phyloP scores from a whole-genome alignment of 1,139 yeast species.

The Meyerozyma carpophila region DNA sequence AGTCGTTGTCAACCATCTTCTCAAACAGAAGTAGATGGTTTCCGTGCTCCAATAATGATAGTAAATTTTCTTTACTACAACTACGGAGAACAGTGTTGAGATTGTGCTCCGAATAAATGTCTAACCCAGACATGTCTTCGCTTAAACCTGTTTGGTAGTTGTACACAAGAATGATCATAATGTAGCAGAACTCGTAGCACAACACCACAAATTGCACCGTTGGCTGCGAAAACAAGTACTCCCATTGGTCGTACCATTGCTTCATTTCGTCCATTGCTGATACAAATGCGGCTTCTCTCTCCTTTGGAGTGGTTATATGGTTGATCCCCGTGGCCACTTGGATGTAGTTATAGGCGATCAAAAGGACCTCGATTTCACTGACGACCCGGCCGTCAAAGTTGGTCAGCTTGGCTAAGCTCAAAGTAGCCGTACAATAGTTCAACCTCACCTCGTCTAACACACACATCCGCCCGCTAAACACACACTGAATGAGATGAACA shows the following conservation, averaged over 20 bases:
- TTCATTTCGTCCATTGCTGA: conserved; percentile 35
- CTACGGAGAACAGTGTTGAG: conserved; percentile 18
- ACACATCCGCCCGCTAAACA: conserved; percentile 70
- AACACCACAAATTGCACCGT: conserved; percentile 73
- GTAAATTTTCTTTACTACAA: conserved; percentile 17
- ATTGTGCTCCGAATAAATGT: conserved; percentile 10
- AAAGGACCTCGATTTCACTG: conserved; percentile 65
- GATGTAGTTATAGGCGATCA: conserved; percentile 57
- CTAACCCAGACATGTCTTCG: conserved; percentile 2
- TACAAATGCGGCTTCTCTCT: conserved; percentile 18
- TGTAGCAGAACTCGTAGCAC: conserved; percentile 60
- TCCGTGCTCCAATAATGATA: conserved; percentile 29
- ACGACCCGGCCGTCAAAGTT: conserved; percentile 83
- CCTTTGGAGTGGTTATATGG: conserved; percentile 15
- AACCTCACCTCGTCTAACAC: conserved; percentile 63
- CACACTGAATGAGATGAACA: conserved; percentile 64
- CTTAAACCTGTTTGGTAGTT: conserved; percentile 19
- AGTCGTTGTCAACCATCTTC: conserved; percentile 44
- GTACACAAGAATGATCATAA: conserved; percentile 41
- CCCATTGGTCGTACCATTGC: conserved; percentile 70
- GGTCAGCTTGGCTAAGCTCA: conserved; percentile 61
- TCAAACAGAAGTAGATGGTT: conserved; percentile 38
- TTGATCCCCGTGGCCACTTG: conserved; percentile 32
- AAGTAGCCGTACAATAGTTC: conserved; percentile 56
- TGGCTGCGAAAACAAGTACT: conserved; percentile 64